Evolutionary conservation across 345 rosid genomes (phyloP).

Genomic region (Nephelium lappaceum): DNA sequence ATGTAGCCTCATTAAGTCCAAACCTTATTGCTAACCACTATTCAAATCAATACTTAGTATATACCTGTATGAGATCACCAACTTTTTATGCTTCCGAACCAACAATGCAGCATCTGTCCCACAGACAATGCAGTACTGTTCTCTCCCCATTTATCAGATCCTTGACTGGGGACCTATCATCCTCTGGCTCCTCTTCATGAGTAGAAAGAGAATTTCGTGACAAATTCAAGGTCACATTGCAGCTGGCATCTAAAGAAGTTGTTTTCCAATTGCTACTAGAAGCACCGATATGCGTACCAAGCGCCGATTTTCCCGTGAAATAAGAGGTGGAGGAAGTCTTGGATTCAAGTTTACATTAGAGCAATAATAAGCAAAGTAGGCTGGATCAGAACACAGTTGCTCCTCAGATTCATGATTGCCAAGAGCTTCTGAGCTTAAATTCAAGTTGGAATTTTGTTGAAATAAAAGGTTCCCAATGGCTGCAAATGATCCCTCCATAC

Average conservation of each 20-base stretch:
- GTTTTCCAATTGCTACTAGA: constrained; percentile 51
- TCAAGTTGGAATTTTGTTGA: constrained; percentile 51
- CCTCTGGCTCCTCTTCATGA: constrained; percentile 82
- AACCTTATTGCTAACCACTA: background rate
- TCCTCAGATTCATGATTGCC: constrained; percentile 71
- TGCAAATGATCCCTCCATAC: constrained; percentile 94
- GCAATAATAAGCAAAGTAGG: constrained; percentile 73
- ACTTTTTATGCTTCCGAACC: constrained; percentile 71
- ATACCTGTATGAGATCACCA: constrained; percentile 94
- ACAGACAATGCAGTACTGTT: constrained; percentile 22
- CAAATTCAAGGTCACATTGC: constrained; percentile 44
- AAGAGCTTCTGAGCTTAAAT: constrained; percentile 49
- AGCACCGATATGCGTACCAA: constrained; percentile 72
- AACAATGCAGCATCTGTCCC: constrained; percentile 43
- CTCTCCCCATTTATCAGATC: constrained; percentile 26
- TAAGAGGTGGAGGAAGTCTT: constrained; percentile 90
- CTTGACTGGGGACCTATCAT: constrained; percentile 54
- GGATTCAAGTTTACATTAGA: constrained; percentile 89
- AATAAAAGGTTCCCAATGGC: constrained; percentile 73
- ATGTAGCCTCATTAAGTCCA: background rate
- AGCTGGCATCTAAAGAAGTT: constrained; percentile 56
- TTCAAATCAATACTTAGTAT: background rate
- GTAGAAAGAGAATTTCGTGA: constrained; percentile 62
- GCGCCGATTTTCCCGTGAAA: constrained; percentile 70
- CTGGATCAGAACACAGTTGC: constrained; percentile 78